A percentile compares a stretch with the other conserved stretches of the same genome.
phyloP scores from a whole-genome alignment of 2,329 filamentous ascomycete genomes.

The Emericellopsis atlantica region DNA sequence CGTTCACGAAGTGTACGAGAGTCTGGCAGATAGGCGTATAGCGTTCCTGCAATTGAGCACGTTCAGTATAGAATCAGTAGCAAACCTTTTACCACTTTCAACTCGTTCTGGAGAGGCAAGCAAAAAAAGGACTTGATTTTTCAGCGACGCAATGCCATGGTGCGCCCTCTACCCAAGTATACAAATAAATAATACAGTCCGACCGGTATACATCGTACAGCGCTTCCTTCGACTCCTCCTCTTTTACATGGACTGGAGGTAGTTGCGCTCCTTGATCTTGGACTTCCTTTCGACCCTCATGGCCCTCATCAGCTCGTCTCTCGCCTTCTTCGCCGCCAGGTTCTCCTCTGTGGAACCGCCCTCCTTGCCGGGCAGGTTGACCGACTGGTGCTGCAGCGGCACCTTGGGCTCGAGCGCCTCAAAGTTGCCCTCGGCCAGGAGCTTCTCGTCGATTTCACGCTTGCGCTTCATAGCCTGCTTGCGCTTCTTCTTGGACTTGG shows the following conservation, averaged over 20 bases:
- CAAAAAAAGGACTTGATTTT: no score
- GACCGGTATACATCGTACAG: no score
- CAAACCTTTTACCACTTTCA: no score
- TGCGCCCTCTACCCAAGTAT: no score
- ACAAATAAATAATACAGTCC: no score
- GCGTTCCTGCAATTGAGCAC: no score
- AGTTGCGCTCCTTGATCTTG: slow-evolving; percentile 76
- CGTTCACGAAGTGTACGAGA: no score
- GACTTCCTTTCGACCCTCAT: slow-evolving; percentile 65
- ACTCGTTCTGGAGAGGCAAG: no score
- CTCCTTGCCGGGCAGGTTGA: slow-evolving; percentile 52
- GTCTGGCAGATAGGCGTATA: no score
- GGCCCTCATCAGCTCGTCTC: slow-evolving; percentile 53
- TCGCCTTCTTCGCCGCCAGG: slow-evolving; percentile 32
- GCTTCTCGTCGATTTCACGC: slow-evolving; percentile 39
- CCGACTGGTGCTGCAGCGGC: slow-evolving; percentile 63
- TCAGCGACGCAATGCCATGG: no score
- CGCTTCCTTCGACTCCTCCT: background rate
- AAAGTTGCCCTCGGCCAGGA: slow-evolving; percentile 53
- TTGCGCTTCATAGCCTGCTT: slow-evolving; percentile 55
- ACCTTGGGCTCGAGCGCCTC: slow-evolving; percentile 55
- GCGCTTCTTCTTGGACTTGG: slow-evolving; percentile 77
- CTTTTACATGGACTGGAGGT: slow-evolving; percentile 64
- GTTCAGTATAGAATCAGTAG: no score
- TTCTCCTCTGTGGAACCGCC: slow-evolving; percentile 29